phyloP scores from a whole-genome alignment of 1,284 basidiomycete species.

The Cryptococcus amylolentus region DNA sequence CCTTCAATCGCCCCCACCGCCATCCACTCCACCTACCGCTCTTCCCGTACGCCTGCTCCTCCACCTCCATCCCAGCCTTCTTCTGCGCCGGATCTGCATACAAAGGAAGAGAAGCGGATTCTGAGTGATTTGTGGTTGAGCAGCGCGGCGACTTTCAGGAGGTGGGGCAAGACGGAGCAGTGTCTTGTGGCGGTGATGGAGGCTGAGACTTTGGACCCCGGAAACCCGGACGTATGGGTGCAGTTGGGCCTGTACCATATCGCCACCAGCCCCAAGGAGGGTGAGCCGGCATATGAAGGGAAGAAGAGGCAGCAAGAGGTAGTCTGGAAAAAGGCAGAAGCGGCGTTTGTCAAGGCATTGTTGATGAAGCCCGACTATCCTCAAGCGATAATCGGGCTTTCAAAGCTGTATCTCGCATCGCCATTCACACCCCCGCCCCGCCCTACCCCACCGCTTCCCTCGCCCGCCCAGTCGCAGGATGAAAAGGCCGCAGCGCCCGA shows the following conservation, averaged over 20 bases:
- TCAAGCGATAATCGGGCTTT: slow-evolving; percentile 69
- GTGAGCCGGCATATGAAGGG: neutral
- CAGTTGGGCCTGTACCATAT: slow-evolving; percentile 79
- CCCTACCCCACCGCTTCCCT: neutral
- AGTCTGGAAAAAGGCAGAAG: slow-evolving; percentile 6
- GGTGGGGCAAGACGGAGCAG: slow-evolving; percentile 84
- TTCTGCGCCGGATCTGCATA: slow-evolving; percentile 44
- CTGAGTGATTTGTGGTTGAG: slow-evolving; percentile 89
- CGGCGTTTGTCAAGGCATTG: slow-evolving; percentile 76
- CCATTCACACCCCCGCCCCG: slow-evolving; percentile 1
- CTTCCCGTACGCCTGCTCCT: slow-evolving; percentile 6
- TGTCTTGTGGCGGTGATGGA: slow-evolving; percentile 88
- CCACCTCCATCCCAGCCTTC: slow-evolving; percentile 7
- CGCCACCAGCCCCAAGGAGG: slow-evolving; percentile 47
- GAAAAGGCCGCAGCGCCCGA: neutral
- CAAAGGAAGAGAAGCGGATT: slow-evolving; percentile 63
- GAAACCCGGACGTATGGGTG: slow-evolving; percentile 87
- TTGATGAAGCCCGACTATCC: slow-evolving; percentile 74
- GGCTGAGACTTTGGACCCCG: slow-evolving; percentile 83
- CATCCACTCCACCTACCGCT: slow-evolving; percentile 67
- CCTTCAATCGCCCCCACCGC: slow-evolving; percentile 62
- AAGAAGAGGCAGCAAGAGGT: neutral
- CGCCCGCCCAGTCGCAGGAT: neutral
- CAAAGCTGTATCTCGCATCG: slow-evolving; percentile 63
- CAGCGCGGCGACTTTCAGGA: slow-evolving; percentile 87